phyloP scores from a whole-genome alignment of 1,284 basidiomycete species.

The Volvariella volvacea region DNA sequence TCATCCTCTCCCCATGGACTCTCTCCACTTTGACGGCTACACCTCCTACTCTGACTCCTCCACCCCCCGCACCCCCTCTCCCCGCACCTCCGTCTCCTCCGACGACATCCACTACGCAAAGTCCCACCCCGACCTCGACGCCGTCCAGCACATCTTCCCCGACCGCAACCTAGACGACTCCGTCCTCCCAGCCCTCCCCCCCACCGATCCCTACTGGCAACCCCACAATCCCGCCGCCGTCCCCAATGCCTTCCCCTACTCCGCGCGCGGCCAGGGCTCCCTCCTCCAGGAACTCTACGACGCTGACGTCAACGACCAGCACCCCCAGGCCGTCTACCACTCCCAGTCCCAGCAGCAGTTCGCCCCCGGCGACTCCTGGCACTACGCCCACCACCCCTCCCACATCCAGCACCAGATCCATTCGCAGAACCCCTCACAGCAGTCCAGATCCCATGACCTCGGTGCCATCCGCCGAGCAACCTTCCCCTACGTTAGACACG shows the following conservation, averaged over 20 bases:
- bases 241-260: conserved; percentile 13
- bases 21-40: conserved; percentile 54
- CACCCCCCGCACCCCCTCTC: conserved; percentile 66
- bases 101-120: conserved; percentile 30
- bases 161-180: conserved; percentile 24
- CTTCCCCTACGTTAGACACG: conserved; percentile 66
- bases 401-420: conserved; percentile 28
- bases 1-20: conserved; percentile 39
- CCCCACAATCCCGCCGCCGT: conserved; percentile 10
- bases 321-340: conserved; percentile 13
- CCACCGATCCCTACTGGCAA: conserved; percentile 16
- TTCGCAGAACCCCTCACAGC: conserved; percentile 25
- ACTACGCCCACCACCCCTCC: no score
- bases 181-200: conserved; percentile 29
- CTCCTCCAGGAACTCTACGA: conserved; percentile 68
- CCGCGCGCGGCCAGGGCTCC: conserved; percentile 31
- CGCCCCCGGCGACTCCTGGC: conserved; percentile 16
- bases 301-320: conserved; percentile 28
- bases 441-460: conserved; percentile 33
- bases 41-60: conserved; percentile 56
- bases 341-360: conserved; percentile 16
- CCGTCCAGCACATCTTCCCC: conserved; percentile 45
- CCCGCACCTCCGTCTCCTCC: conserved; percentile 34
- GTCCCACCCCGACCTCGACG: conserved; percentile 33
- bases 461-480: conserved; percentile 56